Base-by-base conservation (phyloP, 768 basidiomycete genomes). In the Phaffia australis region DNA sequence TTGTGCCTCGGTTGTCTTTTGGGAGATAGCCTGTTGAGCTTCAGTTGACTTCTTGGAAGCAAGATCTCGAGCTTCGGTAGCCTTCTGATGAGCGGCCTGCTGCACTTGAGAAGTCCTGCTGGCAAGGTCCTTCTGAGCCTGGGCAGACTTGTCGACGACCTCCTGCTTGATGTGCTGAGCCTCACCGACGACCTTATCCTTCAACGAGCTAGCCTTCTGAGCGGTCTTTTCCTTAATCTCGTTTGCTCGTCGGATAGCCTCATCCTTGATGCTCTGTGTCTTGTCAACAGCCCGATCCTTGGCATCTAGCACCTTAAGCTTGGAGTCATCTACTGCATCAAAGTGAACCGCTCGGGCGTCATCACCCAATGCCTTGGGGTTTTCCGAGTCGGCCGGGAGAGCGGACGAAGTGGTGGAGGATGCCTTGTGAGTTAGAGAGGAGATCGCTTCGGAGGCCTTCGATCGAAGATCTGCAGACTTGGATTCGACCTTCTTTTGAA, bases 241-340 rank as follows among this genome's bases (percentile, higher is more conserved):
- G 35, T 42, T 42, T 11, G 35, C 35, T 42, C 35, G 35, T 42
- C 35, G 35, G 11, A 54, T 23, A 54, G n/a, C 52, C 42, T 56
- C 46, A 14, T 25, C 51, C 62, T 63, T 63, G 50, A 56, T 35
- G 27, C 57, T 23, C 56, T 49, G 18, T 19, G 56, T 56, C 49
- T 59, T 57, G 56, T 65, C 58, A 46, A 23, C 35, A 47, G 64
- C 64, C n/a, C 56, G 54, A 32, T 32, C 51, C 19, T 42, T 56
- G 50, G 21, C 51, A 19, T 56, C 32, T 47, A 35, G 27, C 54
- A 64, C 35, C 3, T 48, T 30, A 21, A 64, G 63, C 63, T 55
- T 56, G 14, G 63, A 64, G 63, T 64, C 63, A 56, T 64, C 63
- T 16, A 64, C 55, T 8, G 63, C 27, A 8, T 54, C 63, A 27